These are phyloP conservation scores for Aspergillus aculeatinus DNA, from an alignment of 2,329 filamentous ascomycete genomes.

Conservation along the genomic window DNA sequence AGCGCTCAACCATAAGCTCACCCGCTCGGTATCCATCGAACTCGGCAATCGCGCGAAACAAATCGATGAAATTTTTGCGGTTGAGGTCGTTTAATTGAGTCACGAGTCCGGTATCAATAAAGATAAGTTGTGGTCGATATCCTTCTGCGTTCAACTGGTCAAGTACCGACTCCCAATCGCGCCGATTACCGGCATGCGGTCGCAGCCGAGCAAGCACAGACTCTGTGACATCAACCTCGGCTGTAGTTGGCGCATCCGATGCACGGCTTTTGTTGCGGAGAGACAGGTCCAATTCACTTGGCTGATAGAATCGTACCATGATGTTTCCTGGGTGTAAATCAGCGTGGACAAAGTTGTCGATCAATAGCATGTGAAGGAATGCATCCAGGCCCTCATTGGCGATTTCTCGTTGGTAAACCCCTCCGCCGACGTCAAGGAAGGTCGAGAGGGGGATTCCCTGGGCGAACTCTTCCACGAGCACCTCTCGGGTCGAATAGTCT, in stretches of 20 bases:
- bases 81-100: conserved; percentile 89
- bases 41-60: conserved; percentile 93
- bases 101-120: conserved; percentile 94
- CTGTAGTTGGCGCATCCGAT: conserved; percentile 45
- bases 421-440: conserved; percentile 88
- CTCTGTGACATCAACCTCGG: conserved; percentile 76
- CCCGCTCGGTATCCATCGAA: conserved; percentile 97
- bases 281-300: conserved; percentile 67
- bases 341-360: conserved; percentile 97
- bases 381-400: conserved; percentile 93
- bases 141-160: conserved; percentile 78
- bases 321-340: conserved; percentile 97
- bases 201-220: conserved; percentile 77
- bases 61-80: conserved; percentile 84
- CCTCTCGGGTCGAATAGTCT: conserved; percentile 87
- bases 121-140: conserved; percentile 89
- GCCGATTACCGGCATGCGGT: conserved; percentile 66
- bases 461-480: conserved; percentile 92
- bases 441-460: conserved; percentile 88
- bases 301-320: conserved; percentile 97
- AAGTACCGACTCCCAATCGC: conserved; percentile 73
- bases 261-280: conserved; percentile 48
- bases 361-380: conserved; percentile 91
- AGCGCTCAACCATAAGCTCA: conserved; percentile 92
- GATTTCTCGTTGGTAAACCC: conserved; percentile 89